These are phyloP conservation scores for Phytophthora aleatoria DNA, from an alignment of 352 stramenopile genomes.

Conservation along the genomic window DNA sequence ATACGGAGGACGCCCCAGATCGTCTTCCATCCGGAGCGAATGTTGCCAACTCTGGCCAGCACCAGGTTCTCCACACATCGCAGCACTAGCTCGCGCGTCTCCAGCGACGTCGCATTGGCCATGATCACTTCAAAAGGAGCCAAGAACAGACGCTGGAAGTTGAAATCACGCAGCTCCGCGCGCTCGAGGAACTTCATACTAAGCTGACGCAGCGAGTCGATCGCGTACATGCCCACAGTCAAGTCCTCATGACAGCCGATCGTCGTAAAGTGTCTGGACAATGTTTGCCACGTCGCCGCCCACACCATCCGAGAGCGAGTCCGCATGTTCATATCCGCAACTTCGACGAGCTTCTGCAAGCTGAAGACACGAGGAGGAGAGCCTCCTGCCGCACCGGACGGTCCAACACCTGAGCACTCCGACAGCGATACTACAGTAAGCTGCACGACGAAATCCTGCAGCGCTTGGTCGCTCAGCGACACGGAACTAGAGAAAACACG, in stretches of 20 bases:
- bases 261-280: slow-evolving; percentile 97
- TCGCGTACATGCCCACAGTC: slow-evolving; percentile 98
- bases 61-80: slow-evolving; percentile 93
- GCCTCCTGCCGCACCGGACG: slow-evolving; percentile 45
- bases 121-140: slow-evolving; percentile 97
- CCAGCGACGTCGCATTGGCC: slow-evolving; percentile 73
- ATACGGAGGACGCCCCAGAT: slow-evolving; percentile 94
- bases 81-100: slow-evolving; percentile 92
- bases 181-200: slow-evolving; percentile 99
- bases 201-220: slow-evolving; percentile 99
- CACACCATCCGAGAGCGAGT: slow-evolving; percentile 96
- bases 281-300: slow-evolving; percentile 97
- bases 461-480: slow-evolving; percentile 68
- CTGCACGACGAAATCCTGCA: slow-evolving; percentile 91
- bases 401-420: slow-evolving; percentile 76
- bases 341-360: slow-evolving; percentile 99
- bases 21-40: slow-evolving; percentile 94
- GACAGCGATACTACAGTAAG: slow-evolving; percentile 91
- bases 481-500: slow-evolving; percentile 92
- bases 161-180: slow-evolving; percentile 98
- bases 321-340: slow-evolving; percentile 99
- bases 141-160: slow-evolving; percentile 99
- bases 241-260: slow-evolving; percentile 97
- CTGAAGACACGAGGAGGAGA: slow-evolving; percentile 95
- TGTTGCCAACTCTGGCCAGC: slow-evolving; percentile 81